Percentiles rank a stretch among this genome's conserved stretches.
These are phyloP conservation scores for Sphaerostilbella broomeana DNA, from an alignment of 2,329 filamentous ascomycete genomes.

Conservation along the genomic window DNA sequence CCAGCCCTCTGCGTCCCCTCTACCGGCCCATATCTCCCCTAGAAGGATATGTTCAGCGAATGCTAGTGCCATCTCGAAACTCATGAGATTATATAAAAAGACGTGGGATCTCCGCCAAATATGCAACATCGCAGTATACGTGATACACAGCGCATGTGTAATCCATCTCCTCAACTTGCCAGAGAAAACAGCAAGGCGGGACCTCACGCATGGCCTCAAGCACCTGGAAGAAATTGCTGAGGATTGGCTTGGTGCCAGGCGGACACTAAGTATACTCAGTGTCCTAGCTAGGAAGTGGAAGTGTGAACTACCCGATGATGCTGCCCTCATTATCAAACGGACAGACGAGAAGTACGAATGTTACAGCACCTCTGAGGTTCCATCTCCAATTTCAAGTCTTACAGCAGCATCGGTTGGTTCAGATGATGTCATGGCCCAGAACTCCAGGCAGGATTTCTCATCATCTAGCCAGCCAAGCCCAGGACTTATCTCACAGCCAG, in stretches of 20 bases:
- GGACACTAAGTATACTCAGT: conserved; percentile 78
- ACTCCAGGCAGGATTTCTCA: conserved; percentile 26
- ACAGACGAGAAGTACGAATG: conserved; percentile 75
- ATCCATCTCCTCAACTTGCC: conserved; percentile 91
- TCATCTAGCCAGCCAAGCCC: conserved; percentile 29
- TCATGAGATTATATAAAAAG: conserved; percentile 91
- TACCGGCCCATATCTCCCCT: conserved; percentile 82
- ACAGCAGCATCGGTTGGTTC: conserved; percentile 24
- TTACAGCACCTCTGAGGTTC: conserved; percentile 56
- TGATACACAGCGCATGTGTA: conserved; percentile 87
- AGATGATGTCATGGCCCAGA: conserved; percentile 21
- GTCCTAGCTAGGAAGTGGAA: conserved; percentile 85
- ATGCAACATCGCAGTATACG: conserved; percentile 94
- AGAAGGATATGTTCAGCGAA: conserved; percentile 87
- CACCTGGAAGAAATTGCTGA: conserved; percentile 94
- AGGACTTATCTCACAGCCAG: conserved; percentile 17
- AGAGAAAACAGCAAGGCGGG: conserved; percentile 81
- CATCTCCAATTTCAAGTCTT: conserved; percentile 42
- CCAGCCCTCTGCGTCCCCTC: conserved; percentile 68
- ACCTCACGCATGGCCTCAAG: conserved; percentile 84
- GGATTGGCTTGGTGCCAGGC: conserved; percentile 83
- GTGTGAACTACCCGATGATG: conserved; percentile 79
- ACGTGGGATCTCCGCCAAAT: conserved; percentile 88
- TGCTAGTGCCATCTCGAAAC: conserved; percentile 81
- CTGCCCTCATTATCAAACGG: conserved; percentile 64